Evolutionary conservation across 176 grass and related monocot genomes (phyloP).

Genomic region (Musa itinerans): DNA sequence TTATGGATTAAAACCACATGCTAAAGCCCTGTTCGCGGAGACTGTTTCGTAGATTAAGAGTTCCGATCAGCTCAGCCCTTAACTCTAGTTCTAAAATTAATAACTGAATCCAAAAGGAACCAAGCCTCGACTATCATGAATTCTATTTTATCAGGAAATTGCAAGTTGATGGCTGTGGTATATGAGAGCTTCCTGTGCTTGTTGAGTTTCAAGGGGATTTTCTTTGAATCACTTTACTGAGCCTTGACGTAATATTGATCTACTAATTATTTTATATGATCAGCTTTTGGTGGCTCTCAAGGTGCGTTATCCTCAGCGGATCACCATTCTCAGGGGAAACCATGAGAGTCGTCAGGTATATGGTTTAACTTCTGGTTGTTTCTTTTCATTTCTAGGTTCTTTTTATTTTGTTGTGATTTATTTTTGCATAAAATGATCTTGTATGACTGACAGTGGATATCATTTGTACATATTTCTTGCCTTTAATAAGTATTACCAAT

Average conservation of each 20-base stretch:
- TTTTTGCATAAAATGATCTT: background rate
- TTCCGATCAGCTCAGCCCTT: too few species aligned
- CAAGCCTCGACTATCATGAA: too few species aligned
- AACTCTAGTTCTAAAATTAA: too few species aligned
- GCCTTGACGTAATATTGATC: background rate
- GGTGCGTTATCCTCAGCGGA: slow-evolving; percentile 14
- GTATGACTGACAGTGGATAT: background rate
- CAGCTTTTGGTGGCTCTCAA: slow-evolving; percentile 16
- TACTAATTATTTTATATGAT: background rate
- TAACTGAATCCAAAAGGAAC: too few species aligned
- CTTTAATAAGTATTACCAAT: too few species aligned
- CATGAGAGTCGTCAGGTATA: slow-evolving; percentile 17
- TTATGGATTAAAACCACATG: too few species aligned
- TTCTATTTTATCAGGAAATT: too few species aligned
- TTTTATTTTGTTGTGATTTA: background rate
- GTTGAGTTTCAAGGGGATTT: background rate
- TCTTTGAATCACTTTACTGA: background rate
- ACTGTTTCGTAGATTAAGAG: too few species aligned
- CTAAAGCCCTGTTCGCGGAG: too few species aligned
- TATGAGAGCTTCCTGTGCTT: background rate
- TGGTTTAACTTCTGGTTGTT: background rate
- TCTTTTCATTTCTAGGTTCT: background rate
- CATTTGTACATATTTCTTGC: background rate
- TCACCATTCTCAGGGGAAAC: slow-evolving; percentile 11
- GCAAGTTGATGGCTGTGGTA: background rate